Evolutionary conservation across 2,329 filamentous ascomycete species (phyloP).

Genomic region (Hawksworthiomyces lignivorus): DNA sequence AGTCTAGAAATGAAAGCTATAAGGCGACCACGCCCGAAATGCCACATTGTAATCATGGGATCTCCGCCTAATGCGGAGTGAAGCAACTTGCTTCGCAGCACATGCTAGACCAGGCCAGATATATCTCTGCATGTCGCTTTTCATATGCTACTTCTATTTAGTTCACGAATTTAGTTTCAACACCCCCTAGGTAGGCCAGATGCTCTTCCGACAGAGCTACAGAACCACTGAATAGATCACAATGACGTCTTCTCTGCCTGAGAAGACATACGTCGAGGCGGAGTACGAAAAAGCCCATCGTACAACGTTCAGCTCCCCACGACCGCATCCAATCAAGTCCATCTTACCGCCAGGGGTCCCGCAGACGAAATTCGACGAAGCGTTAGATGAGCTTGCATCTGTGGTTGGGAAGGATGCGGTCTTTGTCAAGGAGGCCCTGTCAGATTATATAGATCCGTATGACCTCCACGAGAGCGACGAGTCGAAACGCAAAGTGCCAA

Average conservation of each 20-base stretch:
- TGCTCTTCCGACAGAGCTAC: too few relatives aligned
- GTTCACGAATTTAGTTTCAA: too few relatives aligned
- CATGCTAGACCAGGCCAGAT: too few relatives aligned
- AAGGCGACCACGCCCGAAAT: too few relatives aligned
- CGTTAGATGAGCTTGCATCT: slow-evolving; percentile 23
- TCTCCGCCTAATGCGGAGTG: too few relatives aligned
- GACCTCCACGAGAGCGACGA: slow-evolving; percentile 29
- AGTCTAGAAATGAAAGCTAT: too few relatives aligned
- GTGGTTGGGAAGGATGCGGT: slow-evolving; percentile 29
- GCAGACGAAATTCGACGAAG: slow-evolving; percentile 25
- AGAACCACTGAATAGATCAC: too few relatives aligned
- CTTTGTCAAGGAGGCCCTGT: slow-evolving; percentile 24
- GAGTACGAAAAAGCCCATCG: slow-evolving; percentile 31
- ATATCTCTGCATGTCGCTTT: too few relatives aligned
- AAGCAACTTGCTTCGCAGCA: too few relatives aligned
- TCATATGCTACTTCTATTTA: too few relatives aligned
- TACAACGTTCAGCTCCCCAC: slow-evolving; percentile 29
- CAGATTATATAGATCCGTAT: slow-evolving; percentile 36
- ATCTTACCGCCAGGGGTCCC: slow-evolving; percentile 29
- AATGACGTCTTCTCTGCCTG: background rate
- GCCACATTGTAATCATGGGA: too few relatives aligned
- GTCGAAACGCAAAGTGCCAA: slow-evolving; percentile 27
- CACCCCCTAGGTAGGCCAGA: too few relatives aligned
- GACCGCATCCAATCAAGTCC: slow-evolving; percentile 24
- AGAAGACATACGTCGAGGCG: slow-evolving; percentile 24